phyloP scores from a whole-genome alignment of 345 rosid genomes.

The Citrus trifoliata region DNA sequence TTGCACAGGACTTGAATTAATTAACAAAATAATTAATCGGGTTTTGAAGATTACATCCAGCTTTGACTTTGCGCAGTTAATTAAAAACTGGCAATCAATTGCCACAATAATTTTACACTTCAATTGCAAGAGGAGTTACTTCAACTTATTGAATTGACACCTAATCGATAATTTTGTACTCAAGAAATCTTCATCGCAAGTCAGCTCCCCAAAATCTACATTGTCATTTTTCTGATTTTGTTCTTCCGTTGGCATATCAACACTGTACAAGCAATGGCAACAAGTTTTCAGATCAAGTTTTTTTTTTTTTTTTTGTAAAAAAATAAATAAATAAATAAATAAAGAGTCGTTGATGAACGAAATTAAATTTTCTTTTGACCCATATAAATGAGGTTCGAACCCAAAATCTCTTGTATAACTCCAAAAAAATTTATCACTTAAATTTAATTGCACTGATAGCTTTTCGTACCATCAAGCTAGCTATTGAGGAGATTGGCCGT shows the following conservation, averaged over 20 bases:
- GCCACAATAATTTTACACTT: background rate
- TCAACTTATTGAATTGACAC: background rate
- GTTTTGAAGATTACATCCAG: too few species aligned
- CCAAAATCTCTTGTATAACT: too few species aligned
- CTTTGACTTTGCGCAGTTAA: background rate
- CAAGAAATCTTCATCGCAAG: background rate
- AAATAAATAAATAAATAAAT: too few species aligned
- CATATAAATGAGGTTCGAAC: too few species aligned
- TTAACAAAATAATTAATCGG: background rate
- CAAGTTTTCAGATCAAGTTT: too few species aligned
- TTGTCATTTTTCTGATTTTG: background rate
- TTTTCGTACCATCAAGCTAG: background rate
- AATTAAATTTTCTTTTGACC: too few species aligned
- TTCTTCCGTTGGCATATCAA: background rate
- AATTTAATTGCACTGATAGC: too few species aligned
- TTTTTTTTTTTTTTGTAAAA: too few species aligned
- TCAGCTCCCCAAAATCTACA: background rate
- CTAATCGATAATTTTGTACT: background rate
- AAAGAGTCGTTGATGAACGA: too few species aligned
- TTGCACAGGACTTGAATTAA: background rate
- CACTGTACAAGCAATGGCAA: background rate
- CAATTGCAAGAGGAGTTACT: conserved; percentile 1
- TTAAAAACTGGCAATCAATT: too few species aligned
- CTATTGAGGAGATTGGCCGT: background rate
- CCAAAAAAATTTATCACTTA: too few species aligned